Conservation (phyloP, 495 filamentous ascomycete species). For the Beverwykella pulmonaria region DNA sequence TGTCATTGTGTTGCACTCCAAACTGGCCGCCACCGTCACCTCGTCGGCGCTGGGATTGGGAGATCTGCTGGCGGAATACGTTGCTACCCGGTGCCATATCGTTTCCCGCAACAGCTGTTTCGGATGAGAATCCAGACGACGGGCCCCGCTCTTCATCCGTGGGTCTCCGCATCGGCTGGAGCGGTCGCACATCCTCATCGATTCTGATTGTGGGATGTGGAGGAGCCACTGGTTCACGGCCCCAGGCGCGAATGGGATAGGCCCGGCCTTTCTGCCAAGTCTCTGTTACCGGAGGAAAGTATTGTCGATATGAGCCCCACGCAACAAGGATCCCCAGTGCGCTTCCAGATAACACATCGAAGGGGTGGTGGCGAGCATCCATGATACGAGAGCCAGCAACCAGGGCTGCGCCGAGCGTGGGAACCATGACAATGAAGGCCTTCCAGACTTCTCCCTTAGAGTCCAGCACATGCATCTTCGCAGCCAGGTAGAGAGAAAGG, state of each 20-base stretch:
- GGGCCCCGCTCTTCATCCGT: conserved; percentile 32
- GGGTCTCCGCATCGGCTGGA: conserved; percentile 13
- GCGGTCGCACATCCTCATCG: conserved; percentile 31
- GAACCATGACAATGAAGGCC: conserved; percentile 66
- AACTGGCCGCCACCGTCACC: neutral
- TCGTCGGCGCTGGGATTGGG: conserved; percentile 32
- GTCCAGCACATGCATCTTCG: conserved; percentile 61
- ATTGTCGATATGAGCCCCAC: conserved; percentile 44
- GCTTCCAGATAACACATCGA: conserved; percentile 78
- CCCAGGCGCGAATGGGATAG: conserved; percentile 65
- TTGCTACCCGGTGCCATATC: conserved; percentile 27
- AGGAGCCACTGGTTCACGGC: conserved; percentile 39
- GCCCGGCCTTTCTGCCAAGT: conserved; percentile 64
- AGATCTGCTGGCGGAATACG: conserved; percentile 42
- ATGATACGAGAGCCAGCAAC: conserved; percentile 63
- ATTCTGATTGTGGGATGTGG: conserved; percentile 1
- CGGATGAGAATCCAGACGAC: conserved; percentile 24
- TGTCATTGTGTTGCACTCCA: conserved; percentile 13
- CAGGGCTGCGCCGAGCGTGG: conserved; percentile 57
- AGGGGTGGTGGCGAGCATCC: conserved; percentile 86
- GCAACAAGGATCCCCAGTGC: conserved; percentile 44
- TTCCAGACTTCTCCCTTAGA: conserved; percentile 78
- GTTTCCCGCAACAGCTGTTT: conserved; percentile 14
- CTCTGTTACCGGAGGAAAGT: conserved; percentile 56
- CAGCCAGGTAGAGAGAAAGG: conserved; percentile 65